Evolutionary conservation across 2,329 filamentous ascomycete species (phyloP), one percentile per base, ranked within the genome.

Genomic region (Ceratocystis colombiana): DNA sequence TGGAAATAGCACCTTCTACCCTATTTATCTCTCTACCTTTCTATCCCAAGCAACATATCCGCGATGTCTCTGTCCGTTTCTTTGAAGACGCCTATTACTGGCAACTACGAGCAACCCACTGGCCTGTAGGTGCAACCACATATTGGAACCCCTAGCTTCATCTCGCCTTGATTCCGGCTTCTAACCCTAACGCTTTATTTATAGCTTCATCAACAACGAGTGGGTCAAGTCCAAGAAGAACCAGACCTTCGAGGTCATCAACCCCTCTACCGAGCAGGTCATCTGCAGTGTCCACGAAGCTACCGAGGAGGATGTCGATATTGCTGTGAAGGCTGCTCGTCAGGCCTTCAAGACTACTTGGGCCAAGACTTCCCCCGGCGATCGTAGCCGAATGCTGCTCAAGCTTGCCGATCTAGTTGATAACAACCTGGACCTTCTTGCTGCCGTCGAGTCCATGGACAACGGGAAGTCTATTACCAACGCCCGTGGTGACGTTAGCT

Each of bases 171-270:
- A 83, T 83, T 74, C 77, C 85, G 82, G 85, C 77, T 75, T 83
- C 62, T 70, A 62, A 67, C 66, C 53, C 8, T 33, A 10, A 20
- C n/a, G 20, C 33, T 44, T 48, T 17, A 7, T 62, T 25, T 22
- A 8, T 72, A 90, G 88, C 69, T 94, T 90, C 83, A 94, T 96
- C 83, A 92, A 94, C 84, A 92, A 93, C 77, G 88, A 96, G 78
- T 96, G 87, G 79, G 84, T 95, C 70, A 28, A 48, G 25, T 59
- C 41, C 10, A 45, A 17, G 4, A 67, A 70, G 63, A 66, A 68
- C 25, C 68, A 68, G 55, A 71, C 68, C 12, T 71, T 72, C 30
- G 66, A 69, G 15, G 64, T 70, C 45, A 65, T 66, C 53, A 72
- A 72, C 67, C 71, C 71, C 15, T 64, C 70, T 5, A 71, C 71